These are phyloP conservation scores for Alternaria ventricosa DNA, from an alignment of 2,329 filamentous ascomycete species.

Conservation along the genomic window DNA sequence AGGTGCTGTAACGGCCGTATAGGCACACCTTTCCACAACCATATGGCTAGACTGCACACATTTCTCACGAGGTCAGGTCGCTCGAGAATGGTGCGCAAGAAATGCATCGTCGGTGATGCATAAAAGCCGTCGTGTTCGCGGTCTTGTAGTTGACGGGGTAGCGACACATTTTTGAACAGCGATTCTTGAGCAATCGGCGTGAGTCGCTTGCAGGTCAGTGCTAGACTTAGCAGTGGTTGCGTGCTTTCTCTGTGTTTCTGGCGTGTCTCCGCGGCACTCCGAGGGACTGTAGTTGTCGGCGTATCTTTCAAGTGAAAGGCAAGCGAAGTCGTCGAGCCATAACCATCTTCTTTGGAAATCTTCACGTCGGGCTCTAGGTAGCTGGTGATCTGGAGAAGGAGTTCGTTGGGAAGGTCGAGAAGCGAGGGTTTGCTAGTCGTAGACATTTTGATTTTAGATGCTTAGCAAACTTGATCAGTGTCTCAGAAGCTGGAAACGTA, in stretches of 20 bases:
- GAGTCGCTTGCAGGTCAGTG: not conserved
- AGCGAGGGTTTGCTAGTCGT: not conserved
- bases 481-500: not conserved
- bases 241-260: not conserved
- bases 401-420: not conserved
- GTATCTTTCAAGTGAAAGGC: not conserved
- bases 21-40: not conserved
- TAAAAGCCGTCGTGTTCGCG: not conserved
- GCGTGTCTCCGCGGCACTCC: not conserved
- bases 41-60: not conserved
- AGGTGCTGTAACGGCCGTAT: not conserved
- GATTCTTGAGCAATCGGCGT: not conserved
- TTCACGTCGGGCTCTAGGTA: not conserved
- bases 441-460: not conserved
- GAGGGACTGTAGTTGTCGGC: not conserved
- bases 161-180: not conserved
- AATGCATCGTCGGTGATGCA: not conserved
- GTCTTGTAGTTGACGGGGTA: not conserved
- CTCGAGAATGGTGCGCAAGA: not conserved
- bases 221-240: not conserved
- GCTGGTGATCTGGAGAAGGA: not conserved
- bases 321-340: not conserved
- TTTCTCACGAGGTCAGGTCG: not conserved
- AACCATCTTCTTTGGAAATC: not conserved
- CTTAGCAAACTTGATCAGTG: not conserved